phyloP scores from a whole-genome alignment of 257 asterid genomes.

The Solanum boliviense region DNA sequence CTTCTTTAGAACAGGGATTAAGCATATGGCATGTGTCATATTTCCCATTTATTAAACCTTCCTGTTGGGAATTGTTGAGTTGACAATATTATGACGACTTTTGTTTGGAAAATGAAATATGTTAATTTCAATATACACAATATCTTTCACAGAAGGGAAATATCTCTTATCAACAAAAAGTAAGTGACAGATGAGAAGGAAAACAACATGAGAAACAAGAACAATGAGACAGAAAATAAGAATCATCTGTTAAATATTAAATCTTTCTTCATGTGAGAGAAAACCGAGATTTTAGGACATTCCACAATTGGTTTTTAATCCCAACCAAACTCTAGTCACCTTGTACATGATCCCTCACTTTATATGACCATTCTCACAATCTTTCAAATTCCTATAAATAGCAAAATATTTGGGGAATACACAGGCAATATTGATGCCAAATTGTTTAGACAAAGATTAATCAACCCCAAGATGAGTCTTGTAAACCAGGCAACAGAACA shows the following conservation, averaged over 20 bases:
- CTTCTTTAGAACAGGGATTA: background rate
- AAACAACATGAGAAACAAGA: background rate
- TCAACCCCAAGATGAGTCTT: background rate
- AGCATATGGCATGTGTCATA: background rate
- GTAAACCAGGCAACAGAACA: background rate
- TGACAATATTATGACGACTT: background rate
- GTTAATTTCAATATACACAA: background rate
- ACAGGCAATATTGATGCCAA: background rate
- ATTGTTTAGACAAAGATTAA: background rate
- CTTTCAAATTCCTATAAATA: background rate
- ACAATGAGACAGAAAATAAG: background rate
- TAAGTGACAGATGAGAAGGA: background rate
- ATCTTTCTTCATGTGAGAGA: background rate
- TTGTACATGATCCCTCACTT: background rate
- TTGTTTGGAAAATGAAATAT: background rate
- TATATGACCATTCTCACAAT: background rate
- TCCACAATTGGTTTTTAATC: background rate
- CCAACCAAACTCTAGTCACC: background rate
- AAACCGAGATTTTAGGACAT: background rate
- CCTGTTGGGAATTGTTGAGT: background rate
- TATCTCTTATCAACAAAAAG: background rate
- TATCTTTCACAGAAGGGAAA: background rate
- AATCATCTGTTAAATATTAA: background rate
- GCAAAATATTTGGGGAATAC: background rate
- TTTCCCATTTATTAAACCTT: background rate